A percentile compares a stretch with the other conserved stretches of the same genome.
Conservation (phyloP, 2,329 filamentous ascomycete genomes). For the Orbilia quercus region DNA sequence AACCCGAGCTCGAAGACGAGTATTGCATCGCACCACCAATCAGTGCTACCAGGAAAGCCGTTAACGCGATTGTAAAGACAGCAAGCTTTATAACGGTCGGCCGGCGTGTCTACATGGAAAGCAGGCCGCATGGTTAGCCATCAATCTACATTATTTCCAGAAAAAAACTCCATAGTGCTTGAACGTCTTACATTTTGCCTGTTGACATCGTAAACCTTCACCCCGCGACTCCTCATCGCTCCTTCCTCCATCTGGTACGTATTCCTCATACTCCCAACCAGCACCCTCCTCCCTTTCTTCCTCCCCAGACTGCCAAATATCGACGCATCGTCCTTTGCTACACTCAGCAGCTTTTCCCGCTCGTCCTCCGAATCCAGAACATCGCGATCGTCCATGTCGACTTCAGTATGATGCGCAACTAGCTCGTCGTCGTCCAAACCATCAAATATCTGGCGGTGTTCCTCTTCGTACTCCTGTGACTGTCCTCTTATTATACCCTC, state of each 20-base stretch:
- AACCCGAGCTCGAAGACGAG: slow-evolving; percentile 52
- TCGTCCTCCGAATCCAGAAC: slow-evolving; percentile 82
- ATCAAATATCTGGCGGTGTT: slow-evolving; percentile 65
- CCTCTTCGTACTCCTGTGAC: slow-evolving; percentile 53
- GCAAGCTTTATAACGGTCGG: slow-evolving; percentile 57
- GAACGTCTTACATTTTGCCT: slow-evolving; percentile 39
- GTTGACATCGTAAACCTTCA: slow-evolving; percentile 53
- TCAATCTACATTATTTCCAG: background rate
- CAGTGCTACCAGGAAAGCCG: slow-evolving; percentile 57
- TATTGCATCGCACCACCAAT: slow-evolving; percentile 59
- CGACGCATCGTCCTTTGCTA: slow-evolving; percentile 53
- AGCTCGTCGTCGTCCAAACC: slow-evolving; percentile 73
- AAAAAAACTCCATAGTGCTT: background rate
- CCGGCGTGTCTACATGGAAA: slow-evolving; percentile 56
- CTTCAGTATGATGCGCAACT: slow-evolving; percentile 66
- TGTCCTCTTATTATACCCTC: slow-evolving; percentile 62
- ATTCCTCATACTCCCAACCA: slow-evolving; percentile 58
- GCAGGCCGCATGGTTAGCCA: slow-evolving; percentile 12
- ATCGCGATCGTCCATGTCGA: slow-evolving; percentile 75
- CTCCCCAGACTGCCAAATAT: slow-evolving; percentile 59
- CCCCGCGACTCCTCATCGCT: slow-evolving; percentile 26
- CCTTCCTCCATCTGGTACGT: slow-evolving; percentile 57
- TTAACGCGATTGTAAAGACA: slow-evolving; percentile 52
- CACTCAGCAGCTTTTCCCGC: slow-evolving; percentile 70
- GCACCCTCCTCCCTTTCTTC: slow-evolving; percentile 58